phyloP scores from a whole-genome alignment of 1,284 basidiomycete genomes.

The Papiliotrema laurentii region DNA sequence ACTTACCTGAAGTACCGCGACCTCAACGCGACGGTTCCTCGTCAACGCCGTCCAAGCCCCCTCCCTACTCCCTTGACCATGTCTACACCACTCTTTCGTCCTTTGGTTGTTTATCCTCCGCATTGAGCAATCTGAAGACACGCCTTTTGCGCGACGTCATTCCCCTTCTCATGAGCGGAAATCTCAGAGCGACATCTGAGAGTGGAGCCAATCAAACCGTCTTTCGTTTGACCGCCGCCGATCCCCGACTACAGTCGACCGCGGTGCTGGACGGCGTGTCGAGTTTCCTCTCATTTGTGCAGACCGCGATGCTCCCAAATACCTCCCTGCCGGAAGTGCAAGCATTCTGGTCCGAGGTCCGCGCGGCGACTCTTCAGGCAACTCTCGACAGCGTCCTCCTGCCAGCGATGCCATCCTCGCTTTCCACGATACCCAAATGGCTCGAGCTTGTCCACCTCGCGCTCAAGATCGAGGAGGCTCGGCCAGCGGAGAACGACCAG shows the following conservation, averaged over 20 bases:
- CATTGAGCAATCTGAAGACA: slow-evolving; percentile 13
- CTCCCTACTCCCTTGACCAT: slow-evolving; percentile 16
- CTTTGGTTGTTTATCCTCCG: slow-evolving; percentile 10
- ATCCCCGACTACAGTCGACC: not conserved
- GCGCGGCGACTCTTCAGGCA: slow-evolving; percentile 25
- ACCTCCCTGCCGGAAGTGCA: slow-evolving; percentile 10
- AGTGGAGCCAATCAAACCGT: not conserved
- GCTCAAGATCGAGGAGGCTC: slow-evolving; percentile 49
- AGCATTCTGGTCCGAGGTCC: slow-evolving; percentile 15
- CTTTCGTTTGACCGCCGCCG: not conserved
- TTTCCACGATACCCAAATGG: slow-evolving; percentile 58
- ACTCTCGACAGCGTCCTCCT: slow-evolving; percentile 63
- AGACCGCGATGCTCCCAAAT: slow-evolving; percentile 10
- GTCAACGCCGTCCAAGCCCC: slow-evolving; percentile 3
- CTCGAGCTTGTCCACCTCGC: slow-evolving; percentile 57
- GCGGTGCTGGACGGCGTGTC: slow-evolving; percentile 17
- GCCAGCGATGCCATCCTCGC: slow-evolving; percentile 61
- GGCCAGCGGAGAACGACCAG: slow-evolving; percentile 7
- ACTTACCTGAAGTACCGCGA: slow-evolving; percentile 7
- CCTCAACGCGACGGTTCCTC: not conserved
- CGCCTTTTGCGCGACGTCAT: slow-evolving; percentile 22
- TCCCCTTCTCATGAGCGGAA: slow-evolving; percentile 7
- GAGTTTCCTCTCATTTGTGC: slow-evolving; percentile 16
- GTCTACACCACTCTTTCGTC: slow-evolving; percentile 14
- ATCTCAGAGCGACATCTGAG: no score